Percentiles rank a stretch among this genome's conserved stretches.
Conservation (phyloP, 2,329 filamentous ascomycete genomes). For the Diaporthe eres region DNA sequence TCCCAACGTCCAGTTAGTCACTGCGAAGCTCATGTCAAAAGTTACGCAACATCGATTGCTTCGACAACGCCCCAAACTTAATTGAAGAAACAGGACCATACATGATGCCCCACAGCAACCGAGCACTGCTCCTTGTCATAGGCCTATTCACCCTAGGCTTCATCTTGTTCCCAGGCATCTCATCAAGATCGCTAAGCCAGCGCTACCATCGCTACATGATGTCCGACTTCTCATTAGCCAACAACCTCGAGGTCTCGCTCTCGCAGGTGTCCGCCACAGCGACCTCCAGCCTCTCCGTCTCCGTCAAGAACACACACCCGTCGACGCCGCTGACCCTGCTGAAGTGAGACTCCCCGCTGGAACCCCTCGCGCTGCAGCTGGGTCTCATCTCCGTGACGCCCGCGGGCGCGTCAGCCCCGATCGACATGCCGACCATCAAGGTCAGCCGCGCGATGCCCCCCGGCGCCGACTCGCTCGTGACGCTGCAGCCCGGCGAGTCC, state of each 20-base stretch:
- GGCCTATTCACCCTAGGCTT: not conserved
- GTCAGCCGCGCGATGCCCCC: conserved; percentile 59
- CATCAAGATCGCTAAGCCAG: not conserved
- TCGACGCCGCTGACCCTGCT: conserved; percentile 57
- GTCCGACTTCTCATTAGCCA: conserved; percentile 8
- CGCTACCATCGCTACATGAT: not conserved
- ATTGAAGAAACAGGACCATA: not conserved
- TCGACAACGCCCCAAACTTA: not conserved
- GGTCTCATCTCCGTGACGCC: conserved; percentile 58
- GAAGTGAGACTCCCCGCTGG: conserved; percentile 61
- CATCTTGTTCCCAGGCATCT: not conserved
- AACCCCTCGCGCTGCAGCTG: conserved; percentile 57
- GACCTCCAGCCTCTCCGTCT: conserved; percentile 51
- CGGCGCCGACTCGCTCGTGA: conserved; percentile 53
- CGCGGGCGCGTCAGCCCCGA: conserved; percentile 49
- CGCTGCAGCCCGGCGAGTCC: conserved; percentile 54
- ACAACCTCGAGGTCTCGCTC: not conserved
- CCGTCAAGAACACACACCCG: conserved; percentile 56
- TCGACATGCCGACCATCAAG: conserved; percentile 56
- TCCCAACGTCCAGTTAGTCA: not conserved
- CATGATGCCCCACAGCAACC: not conserved
- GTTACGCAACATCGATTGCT: not conserved
- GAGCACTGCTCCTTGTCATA: not conserved
- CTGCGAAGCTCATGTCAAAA: not conserved
- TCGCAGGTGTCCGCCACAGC: not conserved